A percentile compares a stretch with the other conserved stretches of the same genome.
Conservation (phyloP, 305 asterid species). For the Fraxinus dipetala region DNA sequence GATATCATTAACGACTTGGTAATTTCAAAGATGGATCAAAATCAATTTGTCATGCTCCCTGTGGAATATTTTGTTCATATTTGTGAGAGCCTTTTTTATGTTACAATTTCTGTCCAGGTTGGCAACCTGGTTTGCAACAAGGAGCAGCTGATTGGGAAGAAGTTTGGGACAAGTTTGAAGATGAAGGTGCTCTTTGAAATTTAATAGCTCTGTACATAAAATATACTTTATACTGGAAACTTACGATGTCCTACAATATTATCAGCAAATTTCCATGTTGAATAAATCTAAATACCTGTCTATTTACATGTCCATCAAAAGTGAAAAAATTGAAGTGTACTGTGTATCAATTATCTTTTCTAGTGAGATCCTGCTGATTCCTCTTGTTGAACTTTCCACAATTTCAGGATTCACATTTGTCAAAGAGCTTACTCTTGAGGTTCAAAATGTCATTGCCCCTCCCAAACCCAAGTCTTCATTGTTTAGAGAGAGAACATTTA, state of each 20-base stretch:
- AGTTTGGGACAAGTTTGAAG: constrained; percentile 88
- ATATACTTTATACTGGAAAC: not conserved
- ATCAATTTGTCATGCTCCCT: constrained; percentile 14
- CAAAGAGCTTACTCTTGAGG: constrained; percentile 88
- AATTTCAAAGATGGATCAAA: not conserved
- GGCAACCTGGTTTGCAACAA: constrained; percentile 92
- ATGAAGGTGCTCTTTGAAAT: constrained; percentile 58
- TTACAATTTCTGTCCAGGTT: constrained; percentile 50
- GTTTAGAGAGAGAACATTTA: constrained; percentile 48
- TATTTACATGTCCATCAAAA: not conserved
- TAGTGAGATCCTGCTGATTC: constrained; percentile 7
- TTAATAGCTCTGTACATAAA: not conserved
- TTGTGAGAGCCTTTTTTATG: constrained; percentile 15
- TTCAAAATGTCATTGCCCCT: constrained; percentile 77
- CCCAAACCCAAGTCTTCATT: constrained; percentile 66
- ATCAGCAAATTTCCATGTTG: not conserved
- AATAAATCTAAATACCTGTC: not conserved
- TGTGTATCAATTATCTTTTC: not conserved
- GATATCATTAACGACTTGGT: not conserved
- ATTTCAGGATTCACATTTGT: constrained; percentile 63
- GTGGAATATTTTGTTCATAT: constrained; percentile 17
- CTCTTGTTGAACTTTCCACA: constrained; percentile 6
- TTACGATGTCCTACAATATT: not conserved
- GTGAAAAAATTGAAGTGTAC: not conserved
- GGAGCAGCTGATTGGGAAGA: constrained; percentile 98